Conservation (phyloP, 495 filamentous ascomycete species). For the Tetracladium setigerum region DNA sequence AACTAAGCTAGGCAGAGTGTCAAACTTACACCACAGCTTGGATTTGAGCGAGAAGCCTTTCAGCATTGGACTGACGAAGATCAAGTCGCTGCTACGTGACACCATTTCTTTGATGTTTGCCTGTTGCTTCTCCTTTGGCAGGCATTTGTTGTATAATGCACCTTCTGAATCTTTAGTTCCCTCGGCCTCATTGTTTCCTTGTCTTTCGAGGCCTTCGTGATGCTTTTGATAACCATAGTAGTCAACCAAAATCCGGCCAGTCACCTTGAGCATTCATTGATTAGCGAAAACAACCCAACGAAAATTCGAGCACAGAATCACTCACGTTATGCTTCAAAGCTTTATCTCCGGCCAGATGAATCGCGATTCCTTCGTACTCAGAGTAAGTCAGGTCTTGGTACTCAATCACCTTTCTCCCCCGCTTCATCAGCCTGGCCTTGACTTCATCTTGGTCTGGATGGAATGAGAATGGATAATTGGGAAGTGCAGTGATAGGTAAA, state of each 20-base stretch:
- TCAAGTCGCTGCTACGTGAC: conserved; percentile 19
- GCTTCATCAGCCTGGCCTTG: conserved; percentile 16
- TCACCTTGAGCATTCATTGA: background rate
- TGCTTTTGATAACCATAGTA: conserved; percentile 31
- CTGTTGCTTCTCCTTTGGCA: conserved; percentile 20
- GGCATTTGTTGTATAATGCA: conserved; percentile 6
- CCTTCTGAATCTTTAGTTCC: conserved; percentile 6
- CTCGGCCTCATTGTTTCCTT: conserved; percentile 10
- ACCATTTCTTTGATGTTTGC: conserved; percentile 22
- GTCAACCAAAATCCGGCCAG: conserved; percentile 29
- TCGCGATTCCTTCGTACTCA: conserved; percentile 26
- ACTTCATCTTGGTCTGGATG: conserved; percentile 18
- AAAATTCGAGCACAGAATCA: background rate
- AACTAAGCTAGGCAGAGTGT: background rate
- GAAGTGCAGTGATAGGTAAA: conserved; percentile 22
- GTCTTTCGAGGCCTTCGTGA: conserved; percentile 23
- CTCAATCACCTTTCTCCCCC: conserved; percentile 26
- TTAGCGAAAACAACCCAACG: no score
- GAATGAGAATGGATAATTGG: conserved; percentile 28
- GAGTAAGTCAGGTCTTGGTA: conserved; percentile 28
- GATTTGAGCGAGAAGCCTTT: conserved; percentile 33
- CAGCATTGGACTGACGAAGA: conserved; percentile 29
- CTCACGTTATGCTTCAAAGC: conserved; percentile 23
- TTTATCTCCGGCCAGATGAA: conserved; percentile 8
- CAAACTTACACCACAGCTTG: conserved; percentile 24